Percentiles rank a stretch among this genome's conserved stretches.
phyloP scores from a whole-genome alignment of 2,329 filamentous ascomycete species.

The Apiospora hydei region DNA sequence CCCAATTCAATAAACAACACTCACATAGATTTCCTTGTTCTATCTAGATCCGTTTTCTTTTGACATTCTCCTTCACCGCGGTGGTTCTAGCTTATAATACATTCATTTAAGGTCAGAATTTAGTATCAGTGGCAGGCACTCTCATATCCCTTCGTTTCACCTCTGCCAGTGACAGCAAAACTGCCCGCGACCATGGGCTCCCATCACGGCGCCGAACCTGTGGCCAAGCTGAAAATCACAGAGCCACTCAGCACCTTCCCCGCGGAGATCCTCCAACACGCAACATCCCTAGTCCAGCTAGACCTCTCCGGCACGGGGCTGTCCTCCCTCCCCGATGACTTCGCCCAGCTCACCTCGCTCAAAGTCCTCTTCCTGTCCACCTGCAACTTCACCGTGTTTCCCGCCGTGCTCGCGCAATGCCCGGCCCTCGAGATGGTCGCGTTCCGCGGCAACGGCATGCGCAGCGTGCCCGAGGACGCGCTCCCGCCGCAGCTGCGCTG shows the following conservation, averaged over 20 bases:
- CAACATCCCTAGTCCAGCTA: slow-evolving; percentile 51
- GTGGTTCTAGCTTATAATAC: background rate
- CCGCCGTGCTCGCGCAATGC: slow-evolving; percentile 50
- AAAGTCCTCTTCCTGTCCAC: slow-evolving; percentile 55
- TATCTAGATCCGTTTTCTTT: background rate
- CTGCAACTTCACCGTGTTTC: slow-evolving; percentile 53
- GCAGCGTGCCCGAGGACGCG: slow-evolving; percentile 47
- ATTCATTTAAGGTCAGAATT: background rate
- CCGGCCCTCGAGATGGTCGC: slow-evolving; percentile 56
- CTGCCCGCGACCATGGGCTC: background rate
- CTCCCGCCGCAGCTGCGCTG: slow-evolving; percentile 53
- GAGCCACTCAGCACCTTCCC: slow-evolving; percentile 47
- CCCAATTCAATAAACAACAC: background rate
- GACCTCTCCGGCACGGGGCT: slow-evolving; percentile 57
- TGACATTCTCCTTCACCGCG: background rate
- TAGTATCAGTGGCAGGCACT: background rate
- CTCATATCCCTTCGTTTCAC: background rate
- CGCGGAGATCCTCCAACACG: slow-evolving; percentile 48
- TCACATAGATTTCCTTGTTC: background rate
- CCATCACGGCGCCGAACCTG: slow-evolving; percentile 6
- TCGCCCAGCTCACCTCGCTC: slow-evolving; percentile 50
- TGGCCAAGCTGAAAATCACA: slow-evolving; percentile 46
- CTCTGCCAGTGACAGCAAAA: background rate
- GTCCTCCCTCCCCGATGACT: slow-evolving; percentile 47
- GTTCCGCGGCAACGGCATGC: slow-evolving; percentile 56